These are phyloP conservation scores for Boletus edulis DNA, from an alignment of 768 basidiomycete genomes.

Conservation along the genomic window DNA sequence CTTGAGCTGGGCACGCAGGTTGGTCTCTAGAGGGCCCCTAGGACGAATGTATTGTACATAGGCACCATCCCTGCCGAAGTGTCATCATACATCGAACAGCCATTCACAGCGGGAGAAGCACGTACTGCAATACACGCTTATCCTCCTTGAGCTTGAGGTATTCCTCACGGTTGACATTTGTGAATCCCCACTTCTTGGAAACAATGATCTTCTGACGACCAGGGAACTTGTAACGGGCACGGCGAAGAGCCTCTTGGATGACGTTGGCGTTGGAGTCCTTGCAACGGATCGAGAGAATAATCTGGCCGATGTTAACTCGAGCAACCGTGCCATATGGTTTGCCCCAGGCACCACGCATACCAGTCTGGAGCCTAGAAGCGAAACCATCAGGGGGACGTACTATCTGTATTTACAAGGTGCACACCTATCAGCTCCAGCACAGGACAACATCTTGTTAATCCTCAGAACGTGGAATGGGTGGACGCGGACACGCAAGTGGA, in stretches of 20 bases:
- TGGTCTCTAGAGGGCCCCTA: slow-evolving; percentile 80
- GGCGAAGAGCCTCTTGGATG: slow-evolving; percentile 95
- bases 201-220: slow-evolving; percentile 96
- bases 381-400: not conserved
- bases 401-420: not conserved
- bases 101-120: slow-evolving; percentile 23
- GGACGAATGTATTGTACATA: slow-evolving; percentile 93
- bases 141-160: slow-evolving; percentile 87
- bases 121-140: slow-evolving; percentile 85
- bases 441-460: slow-evolving; percentile 99
- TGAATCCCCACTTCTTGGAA: slow-evolving; percentile 99
- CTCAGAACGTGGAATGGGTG: slow-evolving; percentile 99
- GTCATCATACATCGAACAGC: not conserved
- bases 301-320: slow-evolving; percentile 95
- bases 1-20: slow-evolving; percentile 80
- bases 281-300: slow-evolving; percentile 88
- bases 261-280: slow-evolving; percentile 85
- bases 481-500: slow-evolving; percentile 95
- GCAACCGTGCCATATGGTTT: slow-evolving; percentile 97
- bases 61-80: slow-evolving; percentile 66
- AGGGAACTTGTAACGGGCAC: slow-evolving; percentile 99
- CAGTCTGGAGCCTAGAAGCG: slow-evolving; percentile 72
- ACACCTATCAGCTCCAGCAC: slow-evolving; percentile 96
- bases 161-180: slow-evolving; percentile 86
- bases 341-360: slow-evolving; percentile 99